Percentiles rank a stretch among this genome's conserved stretches.
phyloP scores from a whole-genome alignment of 208 protist species.

The Blastocrithidia nonstop region DNA sequence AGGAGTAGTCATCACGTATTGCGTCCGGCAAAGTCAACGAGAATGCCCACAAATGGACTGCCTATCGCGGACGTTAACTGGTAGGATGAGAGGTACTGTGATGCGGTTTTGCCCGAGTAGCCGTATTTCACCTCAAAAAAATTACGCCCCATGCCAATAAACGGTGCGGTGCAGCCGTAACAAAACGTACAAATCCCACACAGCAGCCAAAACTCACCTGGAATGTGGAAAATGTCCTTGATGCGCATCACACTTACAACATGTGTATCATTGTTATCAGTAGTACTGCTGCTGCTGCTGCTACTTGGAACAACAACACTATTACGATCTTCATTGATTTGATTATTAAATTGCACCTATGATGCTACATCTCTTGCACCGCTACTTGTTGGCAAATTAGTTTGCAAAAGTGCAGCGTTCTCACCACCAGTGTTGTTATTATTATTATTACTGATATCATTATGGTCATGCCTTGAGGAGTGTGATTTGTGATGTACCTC shows the following conservation, averaged over 20 bases:
- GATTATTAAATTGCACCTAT: too few relatives aligned
- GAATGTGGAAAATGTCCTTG: conserved; percentile 32
- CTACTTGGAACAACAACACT: too few relatives aligned
- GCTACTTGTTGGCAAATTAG: too few relatives aligned
- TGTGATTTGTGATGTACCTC: too few relatives aligned
- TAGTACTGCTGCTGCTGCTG: too few relatives aligned
- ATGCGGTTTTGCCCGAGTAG: conserved; percentile 25
- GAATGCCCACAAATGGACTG: conserved; percentile 60
- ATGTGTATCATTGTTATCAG: conserved; percentile 3
- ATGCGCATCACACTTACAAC: conserved; percentile 11
- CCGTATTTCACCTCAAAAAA: conserved; percentile 82
- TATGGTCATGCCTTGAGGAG: too few relatives aligned
- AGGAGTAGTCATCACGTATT: conserved; percentile 63
- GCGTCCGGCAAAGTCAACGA: conserved; percentile 71
- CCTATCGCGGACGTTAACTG: conserved; percentile 70
- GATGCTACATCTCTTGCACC: too few relatives aligned
- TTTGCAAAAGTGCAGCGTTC: too few relatives aligned
- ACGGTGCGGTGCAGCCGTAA: conserved; percentile 76
- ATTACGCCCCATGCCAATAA: conserved; percentile 66
- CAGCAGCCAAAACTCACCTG: conserved; percentile 62
- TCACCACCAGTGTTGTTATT: background rate
- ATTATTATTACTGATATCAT: conserved; percentile 14
- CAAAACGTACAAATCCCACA: conserved; percentile 71
- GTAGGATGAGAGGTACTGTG: conserved; percentile 66
- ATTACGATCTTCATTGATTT: too few relatives aligned